Evolutionary conservation across 768 basidiomycete species (phyloP).

Genomic region (Russula abietina): DNA sequence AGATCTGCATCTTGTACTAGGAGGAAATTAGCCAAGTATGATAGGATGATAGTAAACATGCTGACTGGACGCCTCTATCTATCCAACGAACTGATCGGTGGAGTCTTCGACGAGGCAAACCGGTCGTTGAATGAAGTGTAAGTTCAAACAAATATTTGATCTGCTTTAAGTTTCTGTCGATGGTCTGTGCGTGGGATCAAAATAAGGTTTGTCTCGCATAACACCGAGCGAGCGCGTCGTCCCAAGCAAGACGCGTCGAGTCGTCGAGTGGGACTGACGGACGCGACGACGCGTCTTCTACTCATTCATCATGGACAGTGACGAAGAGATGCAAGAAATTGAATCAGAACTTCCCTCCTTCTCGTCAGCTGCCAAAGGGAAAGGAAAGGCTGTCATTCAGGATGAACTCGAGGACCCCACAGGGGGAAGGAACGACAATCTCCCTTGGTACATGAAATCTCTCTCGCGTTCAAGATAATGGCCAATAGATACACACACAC

Average conservation of each 20-base stretch:
- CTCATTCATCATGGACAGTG: slow-evolving; percentile 45
- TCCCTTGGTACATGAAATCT: slow-evolving; percentile 67
- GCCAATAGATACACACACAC: slow-evolving; percentile 12
- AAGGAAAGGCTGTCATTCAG: slow-evolving; percentile 54
- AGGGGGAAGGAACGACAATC: slow-evolving; percentile 49
- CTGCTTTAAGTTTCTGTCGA: slow-evolving; percentile 33
- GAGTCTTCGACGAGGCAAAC: slow-evolving; percentile 85
- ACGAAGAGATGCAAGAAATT: slow-evolving; percentile 48
- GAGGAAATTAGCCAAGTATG: slow-evolving; percentile 5
- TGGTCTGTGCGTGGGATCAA: slow-evolving; percentile 40
- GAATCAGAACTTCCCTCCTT: slow-evolving; percentile 31
- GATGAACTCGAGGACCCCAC: slow-evolving; percentile 27
- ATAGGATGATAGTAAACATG: background rate
- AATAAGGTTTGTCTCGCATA: slow-evolving; percentile 28
- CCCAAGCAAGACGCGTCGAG: slow-evolving; percentile 3
- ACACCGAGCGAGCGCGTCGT: slow-evolving; percentile 1
- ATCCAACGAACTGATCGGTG: slow-evolving; percentile 85
- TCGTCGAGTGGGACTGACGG: background rate
- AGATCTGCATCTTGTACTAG: slow-evolving; percentile 78
- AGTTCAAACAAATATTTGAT: slow-evolving; percentile 28
- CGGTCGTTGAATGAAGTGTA: slow-evolving; percentile 36
- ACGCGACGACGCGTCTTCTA: slow-evolving; percentile 17
- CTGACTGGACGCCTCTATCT: slow-evolving; percentile 66
- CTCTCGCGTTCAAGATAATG: slow-evolving; percentile 3
- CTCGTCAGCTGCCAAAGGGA: slow-evolving; percentile 50